Evolutionary conservation across 768 basidiomycete species (phyloP).

Genomic region (Pulveroboletus frians): DNA sequence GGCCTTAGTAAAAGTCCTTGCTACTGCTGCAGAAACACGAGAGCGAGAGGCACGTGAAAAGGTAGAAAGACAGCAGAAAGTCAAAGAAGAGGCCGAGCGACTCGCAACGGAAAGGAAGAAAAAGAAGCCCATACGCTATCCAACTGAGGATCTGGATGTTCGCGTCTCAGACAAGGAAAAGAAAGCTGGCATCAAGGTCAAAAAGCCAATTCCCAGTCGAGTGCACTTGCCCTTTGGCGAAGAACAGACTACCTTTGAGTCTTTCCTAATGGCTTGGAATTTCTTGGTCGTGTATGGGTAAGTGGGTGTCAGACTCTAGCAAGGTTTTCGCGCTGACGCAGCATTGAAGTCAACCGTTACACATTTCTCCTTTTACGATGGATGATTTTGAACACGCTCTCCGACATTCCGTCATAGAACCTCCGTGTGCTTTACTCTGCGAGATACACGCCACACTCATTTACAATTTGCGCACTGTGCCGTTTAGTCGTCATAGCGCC

Average conservation of each 20-base stretch:
- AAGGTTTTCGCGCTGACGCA: constrained; percentile 3
- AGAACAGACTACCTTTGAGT: constrained; percentile 63
- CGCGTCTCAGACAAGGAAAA: constrained; percentile 75
- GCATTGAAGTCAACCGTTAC: constrained; percentile 68
- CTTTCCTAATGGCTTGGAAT: constrained; percentile 89
- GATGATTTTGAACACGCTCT: constrained; percentile 91
- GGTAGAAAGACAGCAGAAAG: constrained; percentile 57
- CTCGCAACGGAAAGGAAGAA: constrained; percentile 77
- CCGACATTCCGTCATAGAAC: constrained; percentile 65
- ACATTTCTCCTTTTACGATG: constrained; percentile 82
- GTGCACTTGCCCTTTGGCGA: constrained; percentile 65
- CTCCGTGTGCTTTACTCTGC: constrained; percentile 69
- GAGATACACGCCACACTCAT: constrained; percentile 89
- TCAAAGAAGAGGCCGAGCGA: constrained; percentile 67
- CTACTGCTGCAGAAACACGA: constrained; percentile 50
- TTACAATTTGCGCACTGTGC: constrained; percentile 81
- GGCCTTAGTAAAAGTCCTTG: constrained; percentile 26
- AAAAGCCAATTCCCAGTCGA: constrained; percentile 61
- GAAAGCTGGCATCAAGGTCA: constrained; percentile 66
- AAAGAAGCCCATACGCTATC: constrained; percentile 87
- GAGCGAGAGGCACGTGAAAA: constrained; percentile 70
- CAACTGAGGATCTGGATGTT: constrained; percentile 88
- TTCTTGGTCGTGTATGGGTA: constrained; percentile 93
- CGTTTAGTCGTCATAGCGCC: constrained; percentile 71
- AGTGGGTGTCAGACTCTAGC: constrained; percentile 20